phyloP scores from a whole-genome alignment of 257 asterid genomes.

The Solanum corneliomulleri region DNA sequence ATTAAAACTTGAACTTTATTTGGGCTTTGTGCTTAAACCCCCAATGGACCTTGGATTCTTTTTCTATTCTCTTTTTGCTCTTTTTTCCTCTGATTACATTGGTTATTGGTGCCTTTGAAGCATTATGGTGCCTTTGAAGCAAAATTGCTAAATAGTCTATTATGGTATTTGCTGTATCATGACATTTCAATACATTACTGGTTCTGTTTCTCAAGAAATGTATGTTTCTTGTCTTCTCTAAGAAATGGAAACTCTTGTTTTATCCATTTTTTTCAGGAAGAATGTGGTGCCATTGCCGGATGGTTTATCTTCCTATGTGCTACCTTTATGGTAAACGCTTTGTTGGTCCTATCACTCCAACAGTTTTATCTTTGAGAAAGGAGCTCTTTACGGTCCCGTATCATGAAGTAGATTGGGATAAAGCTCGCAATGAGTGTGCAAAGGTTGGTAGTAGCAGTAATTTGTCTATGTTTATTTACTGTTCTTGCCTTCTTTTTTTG shows the following conservation, averaged over 20 bases:
- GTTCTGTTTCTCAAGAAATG: constrained; percentile 1
- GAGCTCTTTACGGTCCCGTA: constrained; percentile 71
- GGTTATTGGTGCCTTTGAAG: not conserved
- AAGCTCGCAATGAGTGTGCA: constrained; percentile 84
- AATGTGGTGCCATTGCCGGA: constrained; percentile 99
- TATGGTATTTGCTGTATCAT: not conserved
- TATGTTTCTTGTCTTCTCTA: not conserved
- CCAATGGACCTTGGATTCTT: not conserved
- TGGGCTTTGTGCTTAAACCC: not conserved
- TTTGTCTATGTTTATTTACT: not conserved
- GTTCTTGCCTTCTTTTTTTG: not conserved
- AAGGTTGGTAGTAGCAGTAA: constrained; percentile 46
- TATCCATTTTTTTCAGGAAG: constrained; percentile 55
- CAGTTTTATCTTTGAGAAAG: constrained; percentile 81
- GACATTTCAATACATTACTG: not conserved
- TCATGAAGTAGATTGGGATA: constrained; percentile 85
- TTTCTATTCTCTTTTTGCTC: not conserved
- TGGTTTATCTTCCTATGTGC: constrained; percentile 99
- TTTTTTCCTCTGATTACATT: not conserved
- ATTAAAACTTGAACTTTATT: not conserved
- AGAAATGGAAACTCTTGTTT: constrained; percentile 1
- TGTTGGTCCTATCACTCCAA: constrained; percentile 87
- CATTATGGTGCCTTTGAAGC: not conserved
- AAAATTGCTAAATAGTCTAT: not conserved
- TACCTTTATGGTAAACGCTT: constrained; percentile 88